Conservation (phyloP, 2,329 filamentous ascomycete species). For the Cercospora sp. region DNA sequence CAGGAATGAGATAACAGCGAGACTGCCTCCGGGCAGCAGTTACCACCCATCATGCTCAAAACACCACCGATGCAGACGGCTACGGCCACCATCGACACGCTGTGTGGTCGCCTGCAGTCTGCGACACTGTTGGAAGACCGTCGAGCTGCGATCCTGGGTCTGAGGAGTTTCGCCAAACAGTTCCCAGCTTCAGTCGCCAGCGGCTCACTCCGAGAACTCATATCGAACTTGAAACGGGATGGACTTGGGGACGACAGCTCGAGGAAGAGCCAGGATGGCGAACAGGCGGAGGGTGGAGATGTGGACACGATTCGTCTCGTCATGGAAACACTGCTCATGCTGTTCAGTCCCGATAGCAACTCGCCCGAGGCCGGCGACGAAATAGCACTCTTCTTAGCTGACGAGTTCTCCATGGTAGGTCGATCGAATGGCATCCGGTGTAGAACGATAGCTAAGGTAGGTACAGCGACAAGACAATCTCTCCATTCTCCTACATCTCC, state of each 20-base stretch:
- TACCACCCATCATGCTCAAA: conserved; percentile 48
- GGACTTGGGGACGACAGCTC: conserved; percentile 36
- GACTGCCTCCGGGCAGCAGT: conserved; percentile 30
- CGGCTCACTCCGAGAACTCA: conserved; percentile 83
- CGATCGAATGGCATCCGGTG: not conserved
- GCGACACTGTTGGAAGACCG: conserved; percentile 93
- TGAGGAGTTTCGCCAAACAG: conserved; percentile 93
- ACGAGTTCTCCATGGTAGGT: conserved; percentile 88
- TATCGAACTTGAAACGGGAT: conserved; percentile 81
- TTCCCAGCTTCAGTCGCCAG: conserved; percentile 95
- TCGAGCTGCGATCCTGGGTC: conserved; percentile 84
- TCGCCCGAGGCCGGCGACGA: conserved; percentile 90
- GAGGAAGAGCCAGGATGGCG: conserved; percentile 49
- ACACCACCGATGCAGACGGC: conserved; percentile 95
- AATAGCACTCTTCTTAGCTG: conserved; percentile 91
- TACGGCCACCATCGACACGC: conserved; percentile 85
- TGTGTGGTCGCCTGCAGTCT: conserved; percentile 83
- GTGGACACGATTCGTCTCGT: conserved; percentile 95
- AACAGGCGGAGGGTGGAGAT: conserved; percentile 54
- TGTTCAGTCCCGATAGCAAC: conserved; percentile 70
- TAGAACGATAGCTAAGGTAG: conserved; percentile 50
- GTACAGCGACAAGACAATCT: conserved; percentile 88
- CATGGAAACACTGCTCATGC: conserved; percentile 90
- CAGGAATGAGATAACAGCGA: conserved; percentile 24
- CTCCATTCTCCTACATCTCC: conserved; percentile 80